Evolutionary conservation across 2,329 filamentous ascomycete species (phyloP).

Genomic region (Sporothrix brasiliensis): DNA sequence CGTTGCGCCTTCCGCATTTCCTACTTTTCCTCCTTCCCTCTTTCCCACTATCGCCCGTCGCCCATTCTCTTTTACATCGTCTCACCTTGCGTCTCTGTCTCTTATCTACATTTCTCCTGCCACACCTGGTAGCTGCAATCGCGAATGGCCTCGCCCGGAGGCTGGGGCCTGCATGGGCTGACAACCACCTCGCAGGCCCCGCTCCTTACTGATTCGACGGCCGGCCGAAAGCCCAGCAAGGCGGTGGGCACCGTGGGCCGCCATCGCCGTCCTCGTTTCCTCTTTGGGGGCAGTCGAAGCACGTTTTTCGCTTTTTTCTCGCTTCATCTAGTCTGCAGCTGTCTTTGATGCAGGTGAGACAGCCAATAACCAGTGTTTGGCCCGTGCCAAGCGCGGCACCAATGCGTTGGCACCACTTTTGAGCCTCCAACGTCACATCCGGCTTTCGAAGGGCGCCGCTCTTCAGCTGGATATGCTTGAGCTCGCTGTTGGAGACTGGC

Average conservation of each 20-base stretch:
- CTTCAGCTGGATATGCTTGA: slow-evolving; percentile 13
- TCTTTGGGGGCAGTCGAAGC: neutral
- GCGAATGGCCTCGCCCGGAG: neutral
- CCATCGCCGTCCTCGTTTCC: neutral
- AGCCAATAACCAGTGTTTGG: slow-evolving; percentile 4
- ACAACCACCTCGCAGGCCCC: slow-evolving; percentile 20
- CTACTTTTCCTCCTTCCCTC: neutral
- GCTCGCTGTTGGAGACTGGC: too few relatives aligned
- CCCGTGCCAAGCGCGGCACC: slow-evolving; percentile 6
- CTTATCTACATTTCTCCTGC: neutral
- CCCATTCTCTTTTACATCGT: neutral
- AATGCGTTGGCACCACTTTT: slow-evolving; percentile 19
- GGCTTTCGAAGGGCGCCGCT: neutral
- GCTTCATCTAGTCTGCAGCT: neutral
- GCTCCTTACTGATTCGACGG: slow-evolving; percentile 21
- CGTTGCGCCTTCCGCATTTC: neutral
- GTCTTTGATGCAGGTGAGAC: neutral
- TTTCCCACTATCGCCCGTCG: too few relatives aligned
- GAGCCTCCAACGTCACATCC: neutral
- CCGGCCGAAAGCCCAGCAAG: slow-evolving; percentile 8
- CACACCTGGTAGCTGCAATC: slow-evolving; percentile 15
- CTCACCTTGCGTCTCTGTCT: slow-evolving; percentile 3
- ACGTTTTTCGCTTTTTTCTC: neutral
- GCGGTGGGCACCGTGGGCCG: slow-evolving; percentile 10
- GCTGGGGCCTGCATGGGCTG: slow-evolving; percentile 32